Evolutionary conservation across 768 basidiomycete genomes (phyloP), one percentile per base, ranked within the genome.

Genomic region (Auricularia auricula-judae): DNA sequence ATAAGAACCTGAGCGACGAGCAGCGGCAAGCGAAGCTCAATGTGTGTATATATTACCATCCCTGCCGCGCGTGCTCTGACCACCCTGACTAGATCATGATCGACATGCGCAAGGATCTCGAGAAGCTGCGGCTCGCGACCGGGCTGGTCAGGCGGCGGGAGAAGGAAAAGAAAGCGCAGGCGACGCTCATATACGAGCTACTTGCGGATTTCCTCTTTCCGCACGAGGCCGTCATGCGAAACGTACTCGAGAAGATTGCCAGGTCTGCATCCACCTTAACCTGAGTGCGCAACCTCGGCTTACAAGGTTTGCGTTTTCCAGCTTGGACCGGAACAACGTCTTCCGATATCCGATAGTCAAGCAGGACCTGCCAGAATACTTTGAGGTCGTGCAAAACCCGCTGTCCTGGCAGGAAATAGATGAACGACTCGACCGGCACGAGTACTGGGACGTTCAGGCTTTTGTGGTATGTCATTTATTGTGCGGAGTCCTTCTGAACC

Each of bases 371-470:
- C 91, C 90, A 1, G 95, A 98, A 71, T 99, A 99, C 72, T 93
- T 89, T 70, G 88, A 92, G 58, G 79, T 97, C 42, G 81, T 99
- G 70, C 81, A 85, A 69, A 77, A 81, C 3, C 97, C 97, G 0
- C 97, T 97, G 92, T 88, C 87, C 66, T 94, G 95, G 86, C 80
- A 79, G 12, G 80, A 79, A 35, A 96, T 99, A 70, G 87, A 91
- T 58, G 74, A 76, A 35, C 96, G 91, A 73, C 77, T 99, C 36
- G 89, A 95, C 62, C 79, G 80, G 42, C 87, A 91, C 65, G 84
- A 88, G 70, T 98, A 98, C 74, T 86, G 86, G 79, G 85, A 91
- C 70, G 73, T 89, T 0, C 79, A 85, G 36, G 74, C 81, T 3
- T 95, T 98, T 77, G 84, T 86, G 74, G 91, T 86, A 67, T 29